Evolutionary conservation across 306 rosid species (phyloP).

Genomic region (Gynostemma pentaphyllum): DNA sequence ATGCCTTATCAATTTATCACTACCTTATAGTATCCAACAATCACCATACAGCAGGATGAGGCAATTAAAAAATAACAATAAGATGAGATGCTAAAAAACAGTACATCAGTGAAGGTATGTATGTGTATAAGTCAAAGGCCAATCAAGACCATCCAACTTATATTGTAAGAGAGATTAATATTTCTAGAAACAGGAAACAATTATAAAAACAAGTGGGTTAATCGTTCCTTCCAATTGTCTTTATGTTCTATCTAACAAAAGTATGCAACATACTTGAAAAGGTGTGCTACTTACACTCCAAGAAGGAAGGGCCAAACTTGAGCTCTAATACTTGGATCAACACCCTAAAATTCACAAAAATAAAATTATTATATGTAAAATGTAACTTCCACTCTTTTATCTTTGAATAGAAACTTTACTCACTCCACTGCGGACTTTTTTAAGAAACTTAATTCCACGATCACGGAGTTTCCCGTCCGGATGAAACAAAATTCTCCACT

Average conservation of each 20-base stretch:
- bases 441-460: slow-evolving; percentile 87
- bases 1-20: background rate
- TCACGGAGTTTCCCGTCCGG: slow-evolving; percentile 73
- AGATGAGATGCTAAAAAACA: background rate
- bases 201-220: background rate
- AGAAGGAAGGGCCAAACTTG: slow-evolving; percentile 98
- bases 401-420: slow-evolving; percentile 26
- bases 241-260: too few species aligned
- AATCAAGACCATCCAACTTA: too few species aligned
- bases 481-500: slow-evolving; percentile 66
- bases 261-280: too few species aligned
- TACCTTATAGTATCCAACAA: background rate
- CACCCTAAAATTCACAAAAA: slow-evolving; percentile 61
- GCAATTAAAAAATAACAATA: background rate
- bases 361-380: slow-evolving; percentile 14
- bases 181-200: background rate
- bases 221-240: too few species aligned
- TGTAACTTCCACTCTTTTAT: background rate
- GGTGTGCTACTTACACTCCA: slow-evolving; percentile 76
- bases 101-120: background rate
- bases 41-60: background rate
- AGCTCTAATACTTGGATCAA: slow-evolving; percentile 80
- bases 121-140: too few species aligned
- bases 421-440: slow-evolving; percentile 97
- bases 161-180: background rate